These are phyloP conservation scores for Sphaerulina musiva DNA, from an alignment of 2,329 filamentous ascomycete genomes.

Conservation along the genomic window DNA sequence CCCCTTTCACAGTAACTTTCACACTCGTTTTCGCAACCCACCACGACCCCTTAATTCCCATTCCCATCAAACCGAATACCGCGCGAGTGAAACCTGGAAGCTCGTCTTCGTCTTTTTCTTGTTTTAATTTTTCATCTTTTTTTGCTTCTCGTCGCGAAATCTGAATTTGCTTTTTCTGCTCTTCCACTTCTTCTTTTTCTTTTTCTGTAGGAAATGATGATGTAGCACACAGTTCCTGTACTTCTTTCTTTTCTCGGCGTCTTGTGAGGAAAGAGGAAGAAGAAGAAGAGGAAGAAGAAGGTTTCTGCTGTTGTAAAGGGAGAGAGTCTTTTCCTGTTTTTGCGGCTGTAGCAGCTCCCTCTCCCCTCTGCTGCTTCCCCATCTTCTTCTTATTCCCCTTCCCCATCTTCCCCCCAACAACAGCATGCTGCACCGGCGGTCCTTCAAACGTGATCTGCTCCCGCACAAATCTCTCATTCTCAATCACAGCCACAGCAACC, in stretches of 20 bases:
- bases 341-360: background rate
- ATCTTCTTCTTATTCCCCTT: no score
- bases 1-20: constrained; percentile 36
- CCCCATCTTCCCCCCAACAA: no score
- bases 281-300: no score
- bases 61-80: constrained; percentile 36
- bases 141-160: constrained; percentile 12
- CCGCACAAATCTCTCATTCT: constrained; percentile 33
- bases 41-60: constrained; percentile 40
- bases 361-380: no score
- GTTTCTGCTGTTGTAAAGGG: no score
- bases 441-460: constrained; percentile 30
- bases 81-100: constrained; percentile 37
- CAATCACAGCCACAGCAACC: constrained; percentile 42
- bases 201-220: background rate
- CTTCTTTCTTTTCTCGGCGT: constrained; percentile 14
- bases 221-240: background rate
- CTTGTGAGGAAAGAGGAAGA: background rate
- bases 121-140: background rate
- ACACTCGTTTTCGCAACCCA: constrained; percentile 39
- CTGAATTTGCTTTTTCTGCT: background rate
- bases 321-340: background rate
- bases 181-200: constrained; percentile 4
- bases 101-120: constrained; percentile 29
- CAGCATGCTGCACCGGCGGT: constrained; percentile 22